A percentile compares a stretch with the other conserved stretches of the same genome.
Conservation (phyloP, 2,329 filamentous ascomycete genomes). For the Phialophora expanda region DNA sequence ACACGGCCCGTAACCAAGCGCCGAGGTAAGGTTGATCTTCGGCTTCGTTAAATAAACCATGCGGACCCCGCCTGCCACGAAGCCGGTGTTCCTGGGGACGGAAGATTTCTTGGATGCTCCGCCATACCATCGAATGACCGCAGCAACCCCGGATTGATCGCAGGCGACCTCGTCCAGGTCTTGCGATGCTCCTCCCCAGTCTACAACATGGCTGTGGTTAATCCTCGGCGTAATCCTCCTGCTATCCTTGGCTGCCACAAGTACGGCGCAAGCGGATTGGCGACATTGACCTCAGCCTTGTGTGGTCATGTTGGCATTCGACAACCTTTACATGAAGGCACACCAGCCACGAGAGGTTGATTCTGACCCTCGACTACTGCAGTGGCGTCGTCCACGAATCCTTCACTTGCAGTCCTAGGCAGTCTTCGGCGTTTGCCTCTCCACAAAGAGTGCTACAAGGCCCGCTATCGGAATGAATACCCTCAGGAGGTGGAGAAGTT, state of each 20-base stretch:
- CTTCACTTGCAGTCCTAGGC: background rate
- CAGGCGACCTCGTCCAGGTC: background rate
- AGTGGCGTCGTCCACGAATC: background rate
- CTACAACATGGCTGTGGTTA: slow-evolving; percentile 5
- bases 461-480: background rate
- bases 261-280: background rate
- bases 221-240: slow-evolving; percentile 7
- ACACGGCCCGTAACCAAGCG: slow-evolving; percentile 4
- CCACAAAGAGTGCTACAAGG: background rate
- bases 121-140: background rate
- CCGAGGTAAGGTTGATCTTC: slow-evolving; percentile 11
- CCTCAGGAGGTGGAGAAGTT: background rate
- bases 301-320: background rate
- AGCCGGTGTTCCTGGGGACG: background rate
- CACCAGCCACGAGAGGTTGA: slow-evolving; percentile 15
- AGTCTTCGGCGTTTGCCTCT: background rate
- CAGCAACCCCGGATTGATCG: background rate
- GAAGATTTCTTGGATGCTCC: background rate
- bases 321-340: background rate
- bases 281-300: slow-evolving; percentile 15
- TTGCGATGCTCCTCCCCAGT: background rate
- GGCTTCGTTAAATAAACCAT: background rate
- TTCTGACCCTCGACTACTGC: slow-evolving; percentile 16
- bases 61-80: background rate
- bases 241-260: background rate